Percentiles rank a stretch among this genome's conserved stretches.
phyloP scores from a whole-genome alignment of 1,284 basidiomycete species.

The Tilletia walkeri region DNA sequence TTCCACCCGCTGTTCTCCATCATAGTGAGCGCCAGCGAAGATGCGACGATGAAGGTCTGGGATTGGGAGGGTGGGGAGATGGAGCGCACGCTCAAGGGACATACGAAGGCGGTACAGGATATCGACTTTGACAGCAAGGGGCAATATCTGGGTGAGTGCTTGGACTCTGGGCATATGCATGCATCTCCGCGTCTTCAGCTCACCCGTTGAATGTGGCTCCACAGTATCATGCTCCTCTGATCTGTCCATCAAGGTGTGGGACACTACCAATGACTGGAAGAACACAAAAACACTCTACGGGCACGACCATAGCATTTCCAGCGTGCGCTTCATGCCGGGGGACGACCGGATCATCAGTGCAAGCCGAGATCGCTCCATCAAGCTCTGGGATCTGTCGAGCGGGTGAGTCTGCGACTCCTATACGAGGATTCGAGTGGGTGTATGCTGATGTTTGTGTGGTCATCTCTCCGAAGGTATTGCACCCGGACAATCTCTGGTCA shows the following conservation, averaged over 20 bases:
- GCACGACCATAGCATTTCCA: slow-evolving; percentile 85
- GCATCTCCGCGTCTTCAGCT: no score
- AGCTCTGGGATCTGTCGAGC: slow-evolving; percentile 79
- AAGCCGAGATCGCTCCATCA: slow-evolving; percentile 80
- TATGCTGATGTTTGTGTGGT: not conserved
- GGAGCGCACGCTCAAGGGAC: slow-evolving; percentile 84
- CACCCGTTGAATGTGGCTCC: not conserved
- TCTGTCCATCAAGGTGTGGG: slow-evolving; percentile 87
- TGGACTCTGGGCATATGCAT: not conserved
- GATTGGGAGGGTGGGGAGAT: slow-evolving; percentile 94
- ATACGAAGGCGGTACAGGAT: slow-evolving; percentile 83
- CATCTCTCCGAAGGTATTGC: slow-evolving; percentile 32
- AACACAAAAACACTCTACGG: slow-evolving; percentile 81
- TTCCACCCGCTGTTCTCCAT: slow-evolving; percentile 85
- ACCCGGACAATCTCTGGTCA: slow-evolving; percentile 57
- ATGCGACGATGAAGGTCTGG: slow-evolving; percentile 86
- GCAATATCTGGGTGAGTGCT: slow-evolving; percentile 68
- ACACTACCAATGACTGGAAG: slow-evolving; percentile 81
- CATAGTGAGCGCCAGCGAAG: slow-evolving; percentile 79
- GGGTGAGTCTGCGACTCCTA: slow-evolving; percentile 62
- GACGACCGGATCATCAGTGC: slow-evolving; percentile 80
- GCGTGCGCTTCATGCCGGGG: slow-evolving; percentile 77
- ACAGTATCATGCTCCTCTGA: slow-evolving; percentile 84
- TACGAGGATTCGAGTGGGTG: not conserved
- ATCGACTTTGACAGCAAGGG: slow-evolving; percentile 85